Conservation (phyloP, 2,329 filamentous ascomycete genomes). For the Westerdykella sp. region DNA sequence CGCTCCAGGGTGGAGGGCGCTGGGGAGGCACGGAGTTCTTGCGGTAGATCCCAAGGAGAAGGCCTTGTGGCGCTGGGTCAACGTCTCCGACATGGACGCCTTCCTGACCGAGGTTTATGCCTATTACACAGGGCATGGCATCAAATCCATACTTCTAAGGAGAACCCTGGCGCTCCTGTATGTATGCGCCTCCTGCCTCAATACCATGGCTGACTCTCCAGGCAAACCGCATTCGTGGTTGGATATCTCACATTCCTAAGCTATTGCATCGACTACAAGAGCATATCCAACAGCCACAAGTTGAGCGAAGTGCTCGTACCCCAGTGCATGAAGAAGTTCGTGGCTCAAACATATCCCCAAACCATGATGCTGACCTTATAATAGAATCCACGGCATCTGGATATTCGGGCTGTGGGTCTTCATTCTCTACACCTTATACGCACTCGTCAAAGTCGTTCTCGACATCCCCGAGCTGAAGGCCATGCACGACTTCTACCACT, state of each 20-base stretch:
- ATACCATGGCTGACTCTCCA: constrained; percentile 31
- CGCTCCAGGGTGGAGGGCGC: constrained; percentile 17
- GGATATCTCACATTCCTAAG: constrained; percentile 75
- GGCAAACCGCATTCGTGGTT: constrained; percentile 66
- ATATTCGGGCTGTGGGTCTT: constrained; percentile 79
- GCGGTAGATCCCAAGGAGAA: constrained; percentile 60
- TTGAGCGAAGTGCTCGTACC: constrained; percentile 58
- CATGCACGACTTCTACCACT: constrained; percentile 78
- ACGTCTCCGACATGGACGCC: constrained; percentile 80
- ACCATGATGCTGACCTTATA: background rate
- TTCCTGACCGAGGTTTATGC: constrained; percentile 82
- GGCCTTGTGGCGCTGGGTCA: constrained; percentile 89
- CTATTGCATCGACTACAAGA: constrained; percentile 77
- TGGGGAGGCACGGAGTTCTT: constrained; percentile 21
- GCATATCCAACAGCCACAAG: constrained; percentile 60
- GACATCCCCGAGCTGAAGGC: constrained; percentile 67
- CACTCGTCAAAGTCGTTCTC: constrained; percentile 65
- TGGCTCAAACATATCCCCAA: background rate
- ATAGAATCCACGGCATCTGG: constrained; percentile 66
- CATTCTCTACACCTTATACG: constrained; percentile 78
- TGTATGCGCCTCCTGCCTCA: constrained; percentile 28
- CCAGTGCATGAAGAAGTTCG: constrained; percentile 58
- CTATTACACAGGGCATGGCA: constrained; percentile 76
- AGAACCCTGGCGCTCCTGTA: constrained; percentile 67
- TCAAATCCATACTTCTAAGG: constrained; percentile 75